These are phyloP conservation scores for Apophysomyces trapeziformis DNA, from an alignment of 371 early-diverging fungal genomes.

Conservation along the genomic window DNA sequence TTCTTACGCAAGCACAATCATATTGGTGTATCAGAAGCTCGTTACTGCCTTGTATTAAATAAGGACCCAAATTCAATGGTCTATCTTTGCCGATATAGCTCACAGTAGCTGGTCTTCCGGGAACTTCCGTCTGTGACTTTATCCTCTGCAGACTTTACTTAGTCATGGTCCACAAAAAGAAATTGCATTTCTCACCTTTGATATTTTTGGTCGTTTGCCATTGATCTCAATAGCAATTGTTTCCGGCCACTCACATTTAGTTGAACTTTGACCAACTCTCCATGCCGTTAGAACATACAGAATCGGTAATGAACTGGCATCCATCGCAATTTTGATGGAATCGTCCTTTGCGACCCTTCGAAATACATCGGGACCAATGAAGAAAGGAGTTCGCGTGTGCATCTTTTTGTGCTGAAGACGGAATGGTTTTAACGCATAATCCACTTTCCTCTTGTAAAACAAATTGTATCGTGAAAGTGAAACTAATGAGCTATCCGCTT, in stretches of 20 bases:
- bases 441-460: constrained; percentile 15
- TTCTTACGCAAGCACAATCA: constrained; percentile 44
- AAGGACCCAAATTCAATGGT: constrained; percentile 30
- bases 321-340: constrained; percentile 1
- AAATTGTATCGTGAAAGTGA: constrained; percentile 4
- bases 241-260: constrained; percentile 48
- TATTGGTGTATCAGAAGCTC: constrained; percentile 26
- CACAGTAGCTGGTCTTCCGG: constrained; percentile 17
- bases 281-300: constrained; percentile 30
- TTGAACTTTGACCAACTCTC: constrained; percentile 17
- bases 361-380: constrained; percentile 17
- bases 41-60: constrained; percentile 28
- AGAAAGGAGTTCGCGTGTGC: constrained; percentile 17
- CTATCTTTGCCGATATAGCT: constrained; percentile 39
- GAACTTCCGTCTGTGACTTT: background rate
- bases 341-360: constrained; percentile 16
- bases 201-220: constrained; percentile 13
- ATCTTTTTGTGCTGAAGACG: constrained; percentile 24
- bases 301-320: constrained; percentile 22
- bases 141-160: background rate
- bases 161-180: background rate
- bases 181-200: constrained; percentile 25
- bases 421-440: constrained; percentile 28
- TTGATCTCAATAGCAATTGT: constrained; percentile 25
- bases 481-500: background rate